Conservation (phyloP, 345 rosid genomes). For the Salix purpurea region DNA sequence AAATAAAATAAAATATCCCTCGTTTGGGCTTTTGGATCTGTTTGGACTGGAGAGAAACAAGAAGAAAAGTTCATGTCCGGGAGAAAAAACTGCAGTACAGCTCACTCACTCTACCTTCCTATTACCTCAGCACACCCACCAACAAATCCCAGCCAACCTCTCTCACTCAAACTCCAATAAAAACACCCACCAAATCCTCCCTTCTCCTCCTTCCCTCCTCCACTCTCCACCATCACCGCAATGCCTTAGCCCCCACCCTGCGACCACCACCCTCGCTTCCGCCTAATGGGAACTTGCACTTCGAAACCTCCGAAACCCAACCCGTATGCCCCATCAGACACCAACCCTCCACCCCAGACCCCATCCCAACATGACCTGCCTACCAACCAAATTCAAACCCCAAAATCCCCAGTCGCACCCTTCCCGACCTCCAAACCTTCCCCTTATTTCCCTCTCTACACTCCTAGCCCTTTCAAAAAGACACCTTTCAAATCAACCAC, state of each 20-base stretch:
- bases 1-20: too few species aligned
- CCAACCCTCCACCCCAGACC: background rate
- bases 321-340: constrained; percentile 52
- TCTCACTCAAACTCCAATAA: background rate
- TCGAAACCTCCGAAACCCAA: constrained; percentile 66
- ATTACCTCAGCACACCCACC: background rate
- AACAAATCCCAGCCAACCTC: background rate
- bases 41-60: too few species aligned
- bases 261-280: background rate
- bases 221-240: background rate
- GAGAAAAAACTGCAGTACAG: background rate
- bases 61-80: background rate
- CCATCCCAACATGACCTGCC: constrained; percentile 25
- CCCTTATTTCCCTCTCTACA: constrained; percentile 77
- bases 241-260: constrained; percentile 1
- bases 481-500: constrained; percentile 69
- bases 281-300: constrained; percentile 65
- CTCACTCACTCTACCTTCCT: background rate
- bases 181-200: background rate
- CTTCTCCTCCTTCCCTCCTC: background rate
- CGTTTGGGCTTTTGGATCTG: too few species aligned
- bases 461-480: constrained; percentile 87
- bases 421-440: constrained; percentile 26
- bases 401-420: constrained; percentile 25
- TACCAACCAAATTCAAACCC: constrained; percentile 23